Evolutionary conservation across 306 rosid genomes (phyloP), one percentile per base, ranked within the genome.

Genomic region (Carpinus fangiana): DNA sequence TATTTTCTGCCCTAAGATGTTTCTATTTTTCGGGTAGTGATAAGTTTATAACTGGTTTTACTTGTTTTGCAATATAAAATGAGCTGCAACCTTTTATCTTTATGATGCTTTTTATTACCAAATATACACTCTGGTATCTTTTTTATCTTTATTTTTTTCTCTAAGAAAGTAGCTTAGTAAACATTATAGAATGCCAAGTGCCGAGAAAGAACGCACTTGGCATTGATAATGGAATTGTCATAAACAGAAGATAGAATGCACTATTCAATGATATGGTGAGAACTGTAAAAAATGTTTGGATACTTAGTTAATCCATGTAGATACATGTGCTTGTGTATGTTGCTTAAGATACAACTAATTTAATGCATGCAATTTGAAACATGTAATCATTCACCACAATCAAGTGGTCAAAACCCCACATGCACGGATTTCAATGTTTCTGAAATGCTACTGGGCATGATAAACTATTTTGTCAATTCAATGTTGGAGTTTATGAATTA

Each of bases 1-100:
- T 94, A 87, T 45, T 70, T 79, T 62, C 74, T 7, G 47, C 50
- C 62, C 74, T 57, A 20, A 21, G n/a, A 73, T 34, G 28, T 80
- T 77, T 10, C 76, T 52, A 12, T 66, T 3, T 31, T 45, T 9
- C 12, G 1, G 28, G 23, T 55, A 2, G 28, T 8, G 12, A 23
- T 23, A 4, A 55, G 20, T 12, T 12, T 31, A 51, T 34, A 12
- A 5, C n/a, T 69, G 16, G 18, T 7, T 52, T 72, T 38, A 69
- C 61, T 45, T 41, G 1, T 68, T 26, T 59, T 18, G 6, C 78
- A 16, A 23, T 45, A 20, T 75, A 12, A 41, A 31, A 43, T 43
- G 20, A 26, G 67, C 50, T 73, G 17, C 20, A 4, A 1, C 31
- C 20, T 38, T 36, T 68, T 28, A 41, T 55, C 21, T 26, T 61